Evolutionary conservation across 345 rosid genomes (phyloP).

Genomic region (Eucalyptus albens): DNA sequence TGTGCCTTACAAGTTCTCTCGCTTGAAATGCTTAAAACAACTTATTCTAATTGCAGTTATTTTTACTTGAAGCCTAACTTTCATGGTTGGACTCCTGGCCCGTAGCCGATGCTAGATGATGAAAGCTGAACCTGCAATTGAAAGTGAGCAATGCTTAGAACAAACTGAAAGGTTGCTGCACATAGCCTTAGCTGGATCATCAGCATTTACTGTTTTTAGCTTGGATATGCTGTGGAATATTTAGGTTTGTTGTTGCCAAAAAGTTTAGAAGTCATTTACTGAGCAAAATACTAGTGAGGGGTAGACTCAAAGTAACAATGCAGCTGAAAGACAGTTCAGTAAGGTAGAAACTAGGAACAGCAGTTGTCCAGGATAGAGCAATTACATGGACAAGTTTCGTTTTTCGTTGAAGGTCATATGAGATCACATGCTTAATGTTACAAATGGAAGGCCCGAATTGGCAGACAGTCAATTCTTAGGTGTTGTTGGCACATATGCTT

Average conservation of each 20-base stretch:
- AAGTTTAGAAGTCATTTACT: not conserved
- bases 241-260: not conserved
- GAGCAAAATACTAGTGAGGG: not conserved
- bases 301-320: not conserved
- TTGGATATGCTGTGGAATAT: not conserved
- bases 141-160: not conserved
- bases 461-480: not conserved
- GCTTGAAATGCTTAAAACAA: not conserved
- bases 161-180: not conserved
- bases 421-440: not conserved
- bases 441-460: not conserved
- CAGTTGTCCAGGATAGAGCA: not conserved
- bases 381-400: not conserved
- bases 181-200: not conserved
- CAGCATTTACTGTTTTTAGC: not conserved
- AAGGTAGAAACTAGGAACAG: not conserved
- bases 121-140: not conserved
- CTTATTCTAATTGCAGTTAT: not conserved
- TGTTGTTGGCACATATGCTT: not conserved
- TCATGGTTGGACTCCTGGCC: not conserved
- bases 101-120: not conserved
- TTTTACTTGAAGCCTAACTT: not conserved
- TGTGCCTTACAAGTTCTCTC: not conserved
- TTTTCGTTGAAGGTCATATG: not conserved
- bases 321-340: not conserved